Base-by-base conservation (phyloP, 768 basidiomycete genomes). In the Rhodotorula taiwanensis region DNA sequence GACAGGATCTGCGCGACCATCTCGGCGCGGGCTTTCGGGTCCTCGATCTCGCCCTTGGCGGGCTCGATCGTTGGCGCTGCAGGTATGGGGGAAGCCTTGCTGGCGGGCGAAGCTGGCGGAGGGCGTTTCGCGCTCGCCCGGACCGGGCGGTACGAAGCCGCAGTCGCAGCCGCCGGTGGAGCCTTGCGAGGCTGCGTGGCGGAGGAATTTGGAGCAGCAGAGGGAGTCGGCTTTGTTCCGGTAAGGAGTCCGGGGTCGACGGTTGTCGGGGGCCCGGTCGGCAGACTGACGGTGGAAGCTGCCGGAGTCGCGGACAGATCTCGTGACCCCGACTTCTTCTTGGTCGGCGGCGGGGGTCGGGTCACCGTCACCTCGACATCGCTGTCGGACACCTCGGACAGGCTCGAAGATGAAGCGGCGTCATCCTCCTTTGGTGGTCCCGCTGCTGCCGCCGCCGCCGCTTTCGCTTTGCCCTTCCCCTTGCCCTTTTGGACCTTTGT, bases 401-500 rank as follows among this genome's bases (percentile, higher is more conserved):
- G 49, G 30, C 56, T 62, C 49, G 66, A 58, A 1, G 56, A 55
- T 20, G 41, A 30, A 18, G 55, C 60, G 33, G 21, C 54, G 23
- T 39, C 52, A 34, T 55, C 49, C 10, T 25, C 27, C 30, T 44
- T 52, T 11, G 10, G 16, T 10, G 8, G 7, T 10, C 28, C 30
- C 30, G 49, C 30, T 31, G 27, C 48, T 16, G 27, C 28, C 25
- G 18, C 57, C 45, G n/a, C n/a, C n/a, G n/a, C n/a, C n/a, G n/a
- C n/a, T n/a, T 65, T 62, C 31, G 59, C 52, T 25, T 71, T 71
- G 50, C 67, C 63, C 58, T 71, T 72, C 54, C 63, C 66, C 51
- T 59, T 60, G 50, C 61, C 47, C 59, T 62, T 70, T 34, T 33
- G 31, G n/a, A 9, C 31, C 33, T 87, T 87, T 72, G 85, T 11